These are phyloP conservation scores for Orbilia brochopaga DNA, from an alignment of 2,329 filamentous ascomycete species.

Conservation along the genomic window DNA sequence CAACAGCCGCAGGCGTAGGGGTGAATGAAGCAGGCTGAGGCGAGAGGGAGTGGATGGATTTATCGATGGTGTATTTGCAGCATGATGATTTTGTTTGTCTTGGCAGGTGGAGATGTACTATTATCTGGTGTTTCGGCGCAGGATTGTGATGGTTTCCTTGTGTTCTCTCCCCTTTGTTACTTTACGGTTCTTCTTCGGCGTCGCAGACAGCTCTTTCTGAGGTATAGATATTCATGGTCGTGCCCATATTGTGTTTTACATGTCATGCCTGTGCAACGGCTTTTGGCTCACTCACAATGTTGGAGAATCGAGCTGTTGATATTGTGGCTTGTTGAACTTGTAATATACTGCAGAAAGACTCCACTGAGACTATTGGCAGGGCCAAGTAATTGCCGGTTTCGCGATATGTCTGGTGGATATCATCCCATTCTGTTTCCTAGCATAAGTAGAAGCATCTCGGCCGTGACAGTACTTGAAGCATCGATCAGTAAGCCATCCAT, in stretches of 20 bases:
- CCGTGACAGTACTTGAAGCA: too few relatives aligned
- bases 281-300: not conserved
- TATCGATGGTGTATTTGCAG: conserved; percentile 5
- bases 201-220: conserved; percentile 11
- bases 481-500: too few relatives aligned
- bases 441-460: too few relatives aligned
- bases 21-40: not conserved
- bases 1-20: conserved; percentile 10
- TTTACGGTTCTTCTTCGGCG: conserved; percentile 9
- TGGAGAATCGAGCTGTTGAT: conserved; percentile 1
- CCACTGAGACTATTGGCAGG: conserved; percentile 2
- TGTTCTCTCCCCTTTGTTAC: not conserved
- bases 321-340: conserved; percentile 14
- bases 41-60: not conserved
- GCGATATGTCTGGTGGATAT: conserved; percentile 6
- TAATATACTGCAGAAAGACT: conserved; percentile 27
- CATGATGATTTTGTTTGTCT: conserved; percentile 14
- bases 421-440: conserved; percentile 7
- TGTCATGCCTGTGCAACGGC: not conserved
- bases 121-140: conserved; percentile 30
- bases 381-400: conserved; percentile 42
- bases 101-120: conserved; percentile 14
- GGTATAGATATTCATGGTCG: conserved; percentile 3
- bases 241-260: too few relatives aligned
- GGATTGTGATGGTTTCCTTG: conserved; percentile 9